Evolutionary conservation across 176 grass and related monocot species (phyloP), one percentile per base, ranked within the genome.

Genomic region (Dendrocalamus sinicus): DNA sequence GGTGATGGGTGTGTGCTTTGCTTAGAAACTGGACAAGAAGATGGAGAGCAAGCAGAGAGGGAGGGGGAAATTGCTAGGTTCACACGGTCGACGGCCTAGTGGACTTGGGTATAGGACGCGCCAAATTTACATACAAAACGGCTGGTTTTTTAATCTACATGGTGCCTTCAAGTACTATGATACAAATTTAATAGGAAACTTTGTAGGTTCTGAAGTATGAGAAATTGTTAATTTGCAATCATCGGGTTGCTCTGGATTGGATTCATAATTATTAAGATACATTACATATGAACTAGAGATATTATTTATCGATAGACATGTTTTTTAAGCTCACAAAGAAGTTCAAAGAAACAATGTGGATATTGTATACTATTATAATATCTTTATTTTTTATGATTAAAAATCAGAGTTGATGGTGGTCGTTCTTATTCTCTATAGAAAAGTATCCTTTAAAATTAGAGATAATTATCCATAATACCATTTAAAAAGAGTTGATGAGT

Each of bases 1-100:
- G 91, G 90, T 52, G 92, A 94, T 81, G 79, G 87, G 88, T 20
- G 62, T 84, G 89, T 89, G 90, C 93, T 94, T 96, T 99, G 93
- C 96, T 95, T 99, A 88, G 72, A 99, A 98, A 89, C 51, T 83
- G 84, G 90, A 92, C 81, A 94, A 98, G 73, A 71, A 72, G 72
- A 70, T 58, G 41, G 48, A 71, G 76, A 88, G 87, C 43, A 48
- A 70, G 51, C 70, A 53, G 61, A 61, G 72, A 20, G 70, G 19
- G 59, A 72, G 28, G 15, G 28, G 11, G 9, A 6, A 91, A 84
- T 53, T 91, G 89, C 75, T 87, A 84, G 8, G 85, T 67, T 79
- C 85, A 88, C 89, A 75, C 44, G 23, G 20, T 7, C 9, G 2
- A 22, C 2, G 44, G 2, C 63, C 15, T 32, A 13, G 7, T 14